phyloP scores from a whole-genome alignment of 192 early-diverging fungal species.

The Haplosporangium gracile region DNA sequence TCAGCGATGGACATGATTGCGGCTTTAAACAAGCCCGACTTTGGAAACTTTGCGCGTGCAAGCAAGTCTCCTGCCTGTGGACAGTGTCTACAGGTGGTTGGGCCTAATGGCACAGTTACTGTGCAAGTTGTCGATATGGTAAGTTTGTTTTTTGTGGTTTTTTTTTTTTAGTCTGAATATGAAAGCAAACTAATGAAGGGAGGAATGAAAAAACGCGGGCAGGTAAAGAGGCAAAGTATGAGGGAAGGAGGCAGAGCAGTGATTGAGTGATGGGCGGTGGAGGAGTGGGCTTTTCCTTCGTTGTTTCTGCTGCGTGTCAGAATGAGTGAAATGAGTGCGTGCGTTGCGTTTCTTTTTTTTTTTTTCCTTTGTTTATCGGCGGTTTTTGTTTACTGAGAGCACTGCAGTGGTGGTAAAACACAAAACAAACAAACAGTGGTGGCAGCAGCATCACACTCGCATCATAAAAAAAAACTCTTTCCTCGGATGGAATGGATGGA shows the following conservation, averaged over 20 bases:
- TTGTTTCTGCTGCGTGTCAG: not conserved
- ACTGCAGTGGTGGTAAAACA: not conserved
- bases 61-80: slow-evolving; percentile 65
- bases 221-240: not conserved
- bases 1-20: slow-evolving; percentile 31
- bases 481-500: not conserved
- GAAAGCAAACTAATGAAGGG: not conserved
- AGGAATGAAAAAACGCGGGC: not conserved
- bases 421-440: not conserved
- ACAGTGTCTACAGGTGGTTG: slow-evolving; percentile 62
- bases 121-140: slow-evolving; percentile 70
- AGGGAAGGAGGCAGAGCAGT: not conserved
- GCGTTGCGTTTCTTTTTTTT: not conserved
- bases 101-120: slow-evolving; percentile 63
- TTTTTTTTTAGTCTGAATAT: not conserved
- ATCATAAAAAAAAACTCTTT: not conserved
- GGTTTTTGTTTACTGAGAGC: not conserved
- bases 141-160: not conserved
- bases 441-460: not conserved
- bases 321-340: not conserved
- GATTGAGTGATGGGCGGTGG: not conserved
- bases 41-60: slow-evolving; percentile 57
- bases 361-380: not conserved
- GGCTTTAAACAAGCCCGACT: slow-evolving; percentile 63
- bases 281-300: not conserved